Base-by-base conservation (phyloP, 495 filamentous ascomycete species). In the Neurospora cerealis region DNA sequence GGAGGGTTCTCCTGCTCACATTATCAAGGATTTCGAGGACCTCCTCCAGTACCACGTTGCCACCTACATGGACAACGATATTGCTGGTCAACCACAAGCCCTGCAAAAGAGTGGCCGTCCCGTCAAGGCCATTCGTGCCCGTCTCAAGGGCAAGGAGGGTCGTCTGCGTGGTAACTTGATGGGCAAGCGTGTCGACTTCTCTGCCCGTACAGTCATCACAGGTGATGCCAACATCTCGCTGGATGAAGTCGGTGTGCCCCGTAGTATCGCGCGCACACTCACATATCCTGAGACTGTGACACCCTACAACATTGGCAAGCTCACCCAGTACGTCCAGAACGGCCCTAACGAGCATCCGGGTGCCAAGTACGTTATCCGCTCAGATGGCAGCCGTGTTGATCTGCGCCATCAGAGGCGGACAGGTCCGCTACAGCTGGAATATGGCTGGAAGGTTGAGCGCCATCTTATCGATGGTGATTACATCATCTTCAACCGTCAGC, bases 131-230 rank as follows among this genome's bases (percentile, higher is more conserved):
- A 95, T 99, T 76, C 93, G 96, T 70, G 94, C 93, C 74, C 94
- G 96, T 84, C 83, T 99, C 77, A 99, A 99, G 87, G 96, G 96
- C 72, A 99, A 99, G 80, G 96, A 99, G 82, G 96, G 96, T 78
- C 93, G 96, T 84, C 87, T 99, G 19, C 93, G 96, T 81, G 96
- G 96, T 77, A 99, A 98, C 79, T 87, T 98, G 85, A 99, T 99
- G 96, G 96, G 96, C 48, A 99, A 99, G 83, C 96, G 96, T 88
- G 96, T 99, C 40, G 96, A 99, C 79, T 99, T 99, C 82, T 99
- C 96, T 1, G 96, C 96, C 21, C 96, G 96, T 90, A 99, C 96
- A 37, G 96, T 99, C 82, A 99, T 98, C 79, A 99, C 96, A 72
- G 96, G 96, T 81, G 96, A 99, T 80, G 96, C 96, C 21, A 98